Percentiles rank a stretch among this genome's conserved stretches.
phyloP scores from a whole-genome alignment of 169 alveolate genomes.

The Eimeria maxima region DNA sequence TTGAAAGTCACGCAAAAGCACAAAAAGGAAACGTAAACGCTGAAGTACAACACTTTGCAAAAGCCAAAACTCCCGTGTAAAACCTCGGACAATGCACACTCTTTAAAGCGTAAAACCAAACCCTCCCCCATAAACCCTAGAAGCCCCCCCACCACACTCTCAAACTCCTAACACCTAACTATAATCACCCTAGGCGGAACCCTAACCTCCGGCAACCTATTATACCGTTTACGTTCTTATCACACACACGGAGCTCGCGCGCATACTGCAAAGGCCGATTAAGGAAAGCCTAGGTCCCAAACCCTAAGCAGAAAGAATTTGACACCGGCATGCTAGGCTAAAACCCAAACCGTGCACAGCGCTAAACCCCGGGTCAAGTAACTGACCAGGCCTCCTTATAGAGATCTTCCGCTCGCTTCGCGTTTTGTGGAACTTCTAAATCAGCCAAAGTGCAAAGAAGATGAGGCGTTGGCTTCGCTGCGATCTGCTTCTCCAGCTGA shows the following conservation, averaged over 20 bases:
- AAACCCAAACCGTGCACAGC: neutral
- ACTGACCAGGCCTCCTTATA: slow-evolving; percentile 90
- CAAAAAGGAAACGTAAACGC: neutral
- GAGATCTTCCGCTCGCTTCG: slow-evolving; percentile 79
- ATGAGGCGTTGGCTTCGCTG: slow-evolving; percentile 91
- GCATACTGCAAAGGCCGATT: too few relatives aligned
- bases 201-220: too few relatives aligned
- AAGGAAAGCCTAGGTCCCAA: too few relatives aligned
- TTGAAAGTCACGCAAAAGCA: too few relatives aligned
- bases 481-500: slow-evolving; percentile 89
- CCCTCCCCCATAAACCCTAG: neutral
- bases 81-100: neutral
- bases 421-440: slow-evolving; percentile 87
- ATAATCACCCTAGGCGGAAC: too few relatives aligned
- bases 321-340: neutral
- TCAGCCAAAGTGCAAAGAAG: slow-evolving; percentile 95
- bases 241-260: too few relatives aligned
- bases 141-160: neutral
- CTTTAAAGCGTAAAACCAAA: neutral
- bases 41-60: neutral
- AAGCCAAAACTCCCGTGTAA: neutral
- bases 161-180: neutral
- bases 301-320: too few relatives aligned
- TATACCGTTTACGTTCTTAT: too few relatives aligned
- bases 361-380: neutral